Evolutionary conservation across 441 rosid species (phyloP), one percentile per base, ranked within the genome.

Genomic region (Geranium incanum): DNA sequence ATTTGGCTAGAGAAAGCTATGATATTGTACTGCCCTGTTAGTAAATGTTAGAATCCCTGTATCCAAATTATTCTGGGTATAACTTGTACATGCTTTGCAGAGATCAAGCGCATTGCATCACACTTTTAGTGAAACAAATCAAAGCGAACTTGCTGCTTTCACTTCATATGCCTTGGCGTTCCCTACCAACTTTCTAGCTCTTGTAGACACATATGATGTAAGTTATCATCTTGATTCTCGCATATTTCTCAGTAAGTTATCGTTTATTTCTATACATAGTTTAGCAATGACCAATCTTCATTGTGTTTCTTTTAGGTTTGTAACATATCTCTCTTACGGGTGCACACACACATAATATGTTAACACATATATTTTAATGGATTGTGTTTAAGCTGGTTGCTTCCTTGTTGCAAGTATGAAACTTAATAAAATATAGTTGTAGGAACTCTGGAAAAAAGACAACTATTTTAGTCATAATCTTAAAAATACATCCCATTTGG

Each of bases 201-300:
- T 93, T 75, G 96, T 93, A n/a, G 97, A 93, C 76, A 93, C 98
- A 69, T 91, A 93, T 70, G 98, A 93, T 71, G 97, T 91, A 81
- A 84, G 98, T 82, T 28, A 68, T 55, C 50, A 36, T 68, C 45
- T 80, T 71, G 8, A 38, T 38, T 38, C 41, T 3, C 4, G 6
- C 38, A 66, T 66, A 28, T 67, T 15, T 48, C 57, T 48, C 57
- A 48, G 57, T 50, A 9, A 50, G 57, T 9, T 9, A 50, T 50
- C 57, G 12, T 50, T 50, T 5, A 50, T 50, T 50, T 50, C 57
- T 13, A 50, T 43, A 43, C 50, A 43, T 43, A 7, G 50, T 43
- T 43, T 43, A 7, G 50, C 50, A 43, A 43, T 43, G 12, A 43
- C 50, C 12, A 7, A 43, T 43, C 50, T 7, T 7, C 50, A 43